Percentiles rank a stretch among this genome's conserved stretches.
phyloP scores from a whole-genome alignment of 495 filamentous ascomycete species.

The Aspergillus affinis region DNA sequence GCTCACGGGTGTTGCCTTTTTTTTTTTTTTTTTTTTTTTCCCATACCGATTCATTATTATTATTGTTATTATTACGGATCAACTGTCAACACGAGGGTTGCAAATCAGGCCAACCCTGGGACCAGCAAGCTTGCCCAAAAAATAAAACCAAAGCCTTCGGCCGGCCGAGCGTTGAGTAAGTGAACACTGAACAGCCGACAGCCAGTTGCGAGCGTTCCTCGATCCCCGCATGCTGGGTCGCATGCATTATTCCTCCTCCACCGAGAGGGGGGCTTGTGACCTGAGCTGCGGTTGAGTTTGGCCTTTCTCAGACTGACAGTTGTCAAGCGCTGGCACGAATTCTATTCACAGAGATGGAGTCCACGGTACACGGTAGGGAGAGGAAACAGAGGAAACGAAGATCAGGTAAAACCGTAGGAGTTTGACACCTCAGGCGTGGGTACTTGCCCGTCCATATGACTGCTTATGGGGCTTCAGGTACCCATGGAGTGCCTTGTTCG shows the following conservation, averaged over 20 bases:
- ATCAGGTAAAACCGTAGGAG: background rate
- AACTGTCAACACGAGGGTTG: background rate
- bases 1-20: no score
- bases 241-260: background rate
- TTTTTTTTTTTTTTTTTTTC: no score
- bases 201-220: conserved; percentile 38
- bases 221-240: conserved; percentile 22
- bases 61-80: background rate
- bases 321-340: background rate
- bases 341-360: no score
- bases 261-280: background rate
- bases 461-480: background rate
- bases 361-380: no score
- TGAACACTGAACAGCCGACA: background rate
- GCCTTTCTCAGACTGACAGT: background rate
- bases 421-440: background rate
- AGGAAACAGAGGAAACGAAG: no score
- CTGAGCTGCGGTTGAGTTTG: background rate
- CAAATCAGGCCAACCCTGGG: background rate
- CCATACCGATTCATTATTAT: background rate
- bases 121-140: background rate
- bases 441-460: background rate
- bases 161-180: no score
- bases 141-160: background rate
- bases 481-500: background rate